Evolutionary conservation across 2,329 filamentous ascomycete species (phyloP), one percentile per base, ranked within the genome.

Genomic region (Penicillium sp.): DNA sequence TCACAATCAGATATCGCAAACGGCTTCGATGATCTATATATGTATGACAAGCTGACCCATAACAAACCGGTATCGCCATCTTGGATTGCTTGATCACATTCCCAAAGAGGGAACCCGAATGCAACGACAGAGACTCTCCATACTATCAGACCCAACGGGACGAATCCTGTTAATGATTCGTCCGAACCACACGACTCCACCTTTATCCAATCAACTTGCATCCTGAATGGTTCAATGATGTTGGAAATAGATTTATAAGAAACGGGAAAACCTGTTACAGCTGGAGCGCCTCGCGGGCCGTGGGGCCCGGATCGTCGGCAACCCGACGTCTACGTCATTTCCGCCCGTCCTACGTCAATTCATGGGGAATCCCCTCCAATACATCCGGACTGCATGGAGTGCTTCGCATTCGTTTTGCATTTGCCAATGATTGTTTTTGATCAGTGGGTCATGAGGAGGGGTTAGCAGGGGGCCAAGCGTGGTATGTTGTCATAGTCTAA

Each of bases 271-370:
- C 59, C 59, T 53, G 59, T 58, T 61, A 42, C 47, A 27, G 31
- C 39, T 33, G 27, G 26, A 6, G 25, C 33, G 47, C 33, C 31
- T 50, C 45, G 44, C 43, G 46, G 51, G 33, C 45, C 33, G 45
- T 48, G 57, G 57, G 49, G 53, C 33, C 19, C 42, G 31, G 55
- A 45, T 23, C 21, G 27, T 58, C 59, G 55, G 59, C 46, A 56
- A 51, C 53, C 53, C 59, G 55, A 61, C 19, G 31, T 48, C 46
- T 46, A 58, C 59, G 55, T 61, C 58, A 60, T 58, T 26, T 51
- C 39, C 23, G 10, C 23, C 53, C 37, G 37, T 27, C 23, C 53
- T 54, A 58, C 59, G 59, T 61, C 59, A 61, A 61, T 55, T 13
- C 35, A 43, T 45, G 21, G 13, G 35, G 19, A 21, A n/a, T 27